Evolutionary conservation across 805 yeast species (phyloP), one percentile per base, ranked within the genome.

Genomic region (Starmerella tilneyi): DNA sequence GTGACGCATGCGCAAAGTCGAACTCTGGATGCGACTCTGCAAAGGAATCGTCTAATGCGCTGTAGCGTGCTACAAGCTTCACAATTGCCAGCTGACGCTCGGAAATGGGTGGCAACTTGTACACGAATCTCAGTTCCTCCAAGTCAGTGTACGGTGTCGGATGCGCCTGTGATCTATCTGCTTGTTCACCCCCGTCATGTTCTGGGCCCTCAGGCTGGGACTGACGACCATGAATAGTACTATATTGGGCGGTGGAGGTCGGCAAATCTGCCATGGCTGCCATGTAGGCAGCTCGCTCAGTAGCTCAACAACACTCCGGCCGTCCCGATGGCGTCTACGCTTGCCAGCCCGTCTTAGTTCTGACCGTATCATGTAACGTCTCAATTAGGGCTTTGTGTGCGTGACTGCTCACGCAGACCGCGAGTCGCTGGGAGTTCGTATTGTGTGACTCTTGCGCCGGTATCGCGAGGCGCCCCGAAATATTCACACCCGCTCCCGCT

Each of bases 31-130:
- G 41, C 9, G 51, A 45, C 30, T 57, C 64, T 4, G 54, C 37
- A 28, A 59, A 55, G 1, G 63, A 62, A 1, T 84, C 84, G 56
- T 83, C 78, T 15, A 68, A 59, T 1, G 85, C 83, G 1, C 75
- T 75, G 55, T 73, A 76, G 43, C 75, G 69, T 0, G 96, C 96
- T 1, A 88, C 75, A 2, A 76, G 56, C 58, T 83, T 81, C 34
- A 89, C 71, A 9, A 81, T 67, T 22, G 80, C 81, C 22, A 81
- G 62, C 59, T 86, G 95, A 24, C 70, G 64, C 0, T 72, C 58
- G 0, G 89, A 75, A 3, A 84, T 66, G 13, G 65, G 64, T 13
- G 68, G 58, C 53, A 8, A 48, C 42, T 20, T 42, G 28, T 35
- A 40, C 26, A 20, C 35, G 37, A 51, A 51, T 13, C 24, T 27